Conservation (phyloP, 768 basidiomycete species). For the Butyriboletus loyo region DNA sequence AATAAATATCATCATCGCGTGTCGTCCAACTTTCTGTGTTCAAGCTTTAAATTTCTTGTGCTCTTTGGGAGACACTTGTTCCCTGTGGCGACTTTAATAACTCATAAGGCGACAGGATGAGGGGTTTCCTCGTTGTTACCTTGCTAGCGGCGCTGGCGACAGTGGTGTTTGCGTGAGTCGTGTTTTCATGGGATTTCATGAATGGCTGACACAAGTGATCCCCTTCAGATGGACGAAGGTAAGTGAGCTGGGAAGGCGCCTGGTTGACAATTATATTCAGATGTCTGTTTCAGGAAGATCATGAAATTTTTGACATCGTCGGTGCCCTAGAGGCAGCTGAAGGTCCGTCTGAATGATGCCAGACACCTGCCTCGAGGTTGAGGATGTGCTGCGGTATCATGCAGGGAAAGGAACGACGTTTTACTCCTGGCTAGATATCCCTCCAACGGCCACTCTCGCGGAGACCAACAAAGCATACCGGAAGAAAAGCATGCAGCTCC, state of each 20-base stretch:
- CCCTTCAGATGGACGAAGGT: constrained; percentile 69
- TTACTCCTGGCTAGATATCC: constrained; percentile 89
- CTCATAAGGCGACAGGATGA: constrained; percentile 41
- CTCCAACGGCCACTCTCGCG: constrained; percentile 63
- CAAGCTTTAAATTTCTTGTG: not conserved
- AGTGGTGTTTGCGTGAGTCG: constrained; percentile 57
- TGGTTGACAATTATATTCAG: constrained; percentile 3
- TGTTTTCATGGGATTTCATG: not conserved
- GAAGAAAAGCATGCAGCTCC: constrained; percentile 84
- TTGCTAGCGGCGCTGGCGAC: constrained; percentile 53
- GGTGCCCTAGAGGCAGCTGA: constrained; percentile 75
- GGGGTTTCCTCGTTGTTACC: constrained; percentile 42
- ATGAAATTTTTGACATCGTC: constrained; percentile 96
- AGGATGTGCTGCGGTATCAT: not conserved
- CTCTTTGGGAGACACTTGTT: not conserved
- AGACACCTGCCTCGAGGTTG: constrained; percentile 1
- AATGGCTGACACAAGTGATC: constrained; percentile 1
- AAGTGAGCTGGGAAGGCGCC: constrained; percentile 3
- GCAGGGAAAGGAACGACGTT: constrained; percentile 87
- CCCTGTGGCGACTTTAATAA: not conserved
- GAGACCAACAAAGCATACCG: constrained; percentile 91
- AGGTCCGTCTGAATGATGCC: constrained; percentile 41
- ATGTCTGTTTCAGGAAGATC: constrained; percentile 63
- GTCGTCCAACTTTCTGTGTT: not conserved
- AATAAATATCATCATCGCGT: no score